phyloP scores from a whole-genome alignment of 2,329 filamentous ascomycete species.

The Pseudogymnoascus sp. region DNA sequence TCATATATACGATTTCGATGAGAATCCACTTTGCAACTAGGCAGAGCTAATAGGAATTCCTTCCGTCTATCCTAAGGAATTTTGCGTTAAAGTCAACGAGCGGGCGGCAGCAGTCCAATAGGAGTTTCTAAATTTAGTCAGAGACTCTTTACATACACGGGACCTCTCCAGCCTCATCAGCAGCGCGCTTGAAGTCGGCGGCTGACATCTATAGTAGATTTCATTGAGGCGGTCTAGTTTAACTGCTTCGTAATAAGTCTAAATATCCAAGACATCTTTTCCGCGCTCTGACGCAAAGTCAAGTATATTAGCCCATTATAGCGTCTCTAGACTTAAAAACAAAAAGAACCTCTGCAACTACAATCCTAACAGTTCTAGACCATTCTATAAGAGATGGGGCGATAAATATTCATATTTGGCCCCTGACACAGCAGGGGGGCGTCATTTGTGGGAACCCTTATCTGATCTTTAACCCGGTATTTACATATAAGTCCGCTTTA shows the following conservation, averaged over 20 bases:
- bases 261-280: not conserved
- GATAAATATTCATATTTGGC: not conserved
- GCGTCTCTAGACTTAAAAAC: not conserved
- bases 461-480: conserved; percentile 3
- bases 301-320: not conserved
- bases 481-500: not conserved
- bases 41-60: not conserved
- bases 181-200: not conserved
- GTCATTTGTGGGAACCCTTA: not conserved
- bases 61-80: not conserved
- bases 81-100: not conserved
- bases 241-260: not conserved
- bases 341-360: not conserved
- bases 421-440: not conserved
- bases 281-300: not conserved
- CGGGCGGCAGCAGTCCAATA: not conserved
- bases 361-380: not conserved
- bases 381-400: not conserved
- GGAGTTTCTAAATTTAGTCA: conserved; percentile 6
- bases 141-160: conserved; percentile 8
- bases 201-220: not conserved
- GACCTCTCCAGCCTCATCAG: not conserved
- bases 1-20: not conserved
- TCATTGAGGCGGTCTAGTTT: not conserved
- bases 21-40: not conserved